phyloP scores from a whole-genome alignment of 1,284 basidiomycete genomes.

The Xerocomus alliaceus region DNA sequence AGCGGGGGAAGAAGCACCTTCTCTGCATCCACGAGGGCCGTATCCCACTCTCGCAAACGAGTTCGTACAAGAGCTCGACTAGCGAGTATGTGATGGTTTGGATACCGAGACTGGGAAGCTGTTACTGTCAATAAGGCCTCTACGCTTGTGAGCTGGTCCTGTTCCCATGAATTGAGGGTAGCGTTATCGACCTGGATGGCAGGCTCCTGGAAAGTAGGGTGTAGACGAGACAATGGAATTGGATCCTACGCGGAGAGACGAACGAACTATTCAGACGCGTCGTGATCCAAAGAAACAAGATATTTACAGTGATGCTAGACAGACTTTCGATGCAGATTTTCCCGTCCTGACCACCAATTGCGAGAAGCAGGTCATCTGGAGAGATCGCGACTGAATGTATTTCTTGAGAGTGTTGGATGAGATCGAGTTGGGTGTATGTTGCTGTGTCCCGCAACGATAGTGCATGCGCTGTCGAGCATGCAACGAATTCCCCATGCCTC shows the following conservation, averaged over 20 bases:
- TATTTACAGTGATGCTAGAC: slow-evolving; percentile 1
- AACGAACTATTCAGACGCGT: neutral
- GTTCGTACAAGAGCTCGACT: neutral
- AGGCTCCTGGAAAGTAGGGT: neutral
- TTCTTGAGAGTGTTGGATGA: neutral
- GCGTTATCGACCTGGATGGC: neutral
- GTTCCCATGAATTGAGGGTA: neutral
- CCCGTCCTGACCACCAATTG: neutral
- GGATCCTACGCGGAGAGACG: neutral
- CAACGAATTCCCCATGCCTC: neutral
- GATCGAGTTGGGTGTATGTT: neutral
- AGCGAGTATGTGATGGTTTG: neutral
- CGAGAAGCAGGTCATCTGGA: neutral
- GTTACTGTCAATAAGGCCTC: neutral
- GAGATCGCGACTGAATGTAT: slow-evolving; percentile 1
- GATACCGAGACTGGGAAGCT: neutral
- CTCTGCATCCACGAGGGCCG: neutral
- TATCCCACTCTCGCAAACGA: neutral
- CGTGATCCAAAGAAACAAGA: neutral
- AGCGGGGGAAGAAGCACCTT: neutral
- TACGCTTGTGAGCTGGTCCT: neutral
- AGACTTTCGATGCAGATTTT: neutral
- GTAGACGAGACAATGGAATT: neutral
- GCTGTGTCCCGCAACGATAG: neutral
- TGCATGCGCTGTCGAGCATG: neutral